These are phyloP conservation scores for Boletus semigastroideus DNA, from an alignment of 1,284 basidiomycete species.

Conservation along the genomic window DNA sequence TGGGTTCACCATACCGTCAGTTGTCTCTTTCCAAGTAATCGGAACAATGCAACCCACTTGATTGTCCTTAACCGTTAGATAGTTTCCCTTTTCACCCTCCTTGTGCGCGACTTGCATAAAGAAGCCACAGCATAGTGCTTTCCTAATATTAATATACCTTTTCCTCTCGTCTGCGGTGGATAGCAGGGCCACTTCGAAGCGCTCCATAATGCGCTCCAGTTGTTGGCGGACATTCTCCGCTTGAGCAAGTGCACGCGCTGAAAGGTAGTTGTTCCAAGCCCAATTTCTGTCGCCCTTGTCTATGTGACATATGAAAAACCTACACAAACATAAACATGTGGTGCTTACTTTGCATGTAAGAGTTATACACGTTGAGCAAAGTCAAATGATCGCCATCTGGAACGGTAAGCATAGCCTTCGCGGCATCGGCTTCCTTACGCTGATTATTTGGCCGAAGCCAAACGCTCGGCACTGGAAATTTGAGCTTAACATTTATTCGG, in stretches of 20 bases:
- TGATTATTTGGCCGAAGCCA: slow-evolving; percentile 91
- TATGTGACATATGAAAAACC: slow-evolving; percentile 27
- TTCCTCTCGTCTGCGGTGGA: slow-evolving; percentile 80
- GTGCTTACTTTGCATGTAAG: slow-evolving; percentile 80
- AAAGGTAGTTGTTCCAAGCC: slow-evolving; percentile 94
- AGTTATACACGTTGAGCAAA: slow-evolving; percentile 94
- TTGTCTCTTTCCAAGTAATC: background rate
- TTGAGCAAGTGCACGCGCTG: slow-evolving; percentile 80
- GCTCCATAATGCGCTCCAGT: slow-evolving; percentile 91
- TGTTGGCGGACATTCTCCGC: slow-evolving; percentile 97
- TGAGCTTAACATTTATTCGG: slow-evolving; percentile 4
- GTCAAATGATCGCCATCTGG: slow-evolving; percentile 97
- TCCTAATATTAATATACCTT: slow-evolving; percentile 79
- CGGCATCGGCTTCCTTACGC: slow-evolving; percentile 88
- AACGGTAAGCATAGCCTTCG: slow-evolving; percentile 86
- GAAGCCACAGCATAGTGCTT: slow-evolving; percentile 89
- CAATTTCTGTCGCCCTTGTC: slow-evolving; percentile 81
- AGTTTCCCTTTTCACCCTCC: slow-evolving; percentile 87
- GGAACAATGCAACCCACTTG: slow-evolving; percentile 47
- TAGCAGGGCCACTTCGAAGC: slow-evolving; percentile 80
- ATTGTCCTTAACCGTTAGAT: slow-evolving; percentile 92
- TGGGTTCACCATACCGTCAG: slow-evolving; percentile 30
- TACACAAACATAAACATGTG: background rate
- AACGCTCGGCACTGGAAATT: slow-evolving; percentile 78
- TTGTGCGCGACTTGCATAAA: slow-evolving; percentile 99